Evolutionary conservation across 2,329 filamentous ascomycete species (phyloP).

Genomic region (Hysterium pulicare): DNA sequence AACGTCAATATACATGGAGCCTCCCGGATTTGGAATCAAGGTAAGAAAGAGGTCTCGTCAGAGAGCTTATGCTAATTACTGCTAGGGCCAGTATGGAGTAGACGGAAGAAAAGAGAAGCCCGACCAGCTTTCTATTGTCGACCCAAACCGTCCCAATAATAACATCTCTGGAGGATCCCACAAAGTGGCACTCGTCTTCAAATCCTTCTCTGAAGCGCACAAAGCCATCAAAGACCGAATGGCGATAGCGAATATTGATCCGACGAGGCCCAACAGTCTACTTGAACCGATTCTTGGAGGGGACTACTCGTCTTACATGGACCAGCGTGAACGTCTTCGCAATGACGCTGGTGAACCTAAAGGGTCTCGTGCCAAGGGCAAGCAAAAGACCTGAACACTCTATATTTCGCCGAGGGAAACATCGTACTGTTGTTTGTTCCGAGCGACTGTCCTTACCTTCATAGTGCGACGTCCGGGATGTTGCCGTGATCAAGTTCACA

Average conservation of each 20-base stretch:
- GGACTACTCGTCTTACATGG: slow-evolving; percentile 71
- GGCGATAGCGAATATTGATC: slow-evolving; percentile 42
- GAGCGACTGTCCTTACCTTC: background rate
- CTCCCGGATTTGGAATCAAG: slow-evolving; percentile 75
- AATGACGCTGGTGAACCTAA: background rate
- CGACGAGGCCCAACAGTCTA: slow-evolving; percentile 52
- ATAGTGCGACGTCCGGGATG: no score
- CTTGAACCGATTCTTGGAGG: slow-evolving; percentile 71
- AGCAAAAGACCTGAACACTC: background rate
- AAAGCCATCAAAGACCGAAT: slow-evolving; percentile 51
- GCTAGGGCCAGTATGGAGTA: slow-evolving; percentile 19
- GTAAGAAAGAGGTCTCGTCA: slow-evolving; percentile 42
- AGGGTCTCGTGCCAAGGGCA: background rate
- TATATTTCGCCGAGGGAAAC: background rate
- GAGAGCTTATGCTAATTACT: slow-evolving; percentile 9
- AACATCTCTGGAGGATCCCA: slow-evolving; percentile 86
- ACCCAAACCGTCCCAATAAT: slow-evolving; percentile 80
- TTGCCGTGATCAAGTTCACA: no score
- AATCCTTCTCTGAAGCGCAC: slow-evolving; percentile 59
- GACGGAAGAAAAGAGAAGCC: slow-evolving; percentile 28
- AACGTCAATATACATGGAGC: slow-evolving; percentile 72
- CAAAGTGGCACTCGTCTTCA: slow-evolving; percentile 64
- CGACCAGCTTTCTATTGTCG: slow-evolving; percentile 78
- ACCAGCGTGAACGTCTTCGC: slow-evolving; percentile 60
- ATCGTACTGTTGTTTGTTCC: background rate